Conservation (phyloP, 306 rosid genomes). For the Morella rubra region DNA sequence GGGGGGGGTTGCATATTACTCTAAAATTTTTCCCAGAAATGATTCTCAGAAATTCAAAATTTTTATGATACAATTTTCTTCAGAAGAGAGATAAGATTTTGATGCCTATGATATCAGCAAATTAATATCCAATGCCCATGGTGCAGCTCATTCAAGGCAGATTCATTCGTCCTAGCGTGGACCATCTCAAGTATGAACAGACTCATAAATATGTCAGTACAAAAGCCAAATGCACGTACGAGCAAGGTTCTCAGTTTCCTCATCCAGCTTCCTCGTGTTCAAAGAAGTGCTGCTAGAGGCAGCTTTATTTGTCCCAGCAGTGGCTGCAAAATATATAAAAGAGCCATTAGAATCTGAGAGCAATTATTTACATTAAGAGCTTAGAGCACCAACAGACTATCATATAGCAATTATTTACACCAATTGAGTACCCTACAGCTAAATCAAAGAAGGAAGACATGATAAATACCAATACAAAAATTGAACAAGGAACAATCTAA, state of each 20-base stretch:
- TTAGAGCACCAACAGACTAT: neutral
- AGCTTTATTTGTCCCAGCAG: slow-evolving; percentile 77
- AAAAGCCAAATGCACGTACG: slow-evolving; percentile 47
- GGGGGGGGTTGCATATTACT: too few species aligned
- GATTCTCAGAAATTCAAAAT: neutral
- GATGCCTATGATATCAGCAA: neutral
- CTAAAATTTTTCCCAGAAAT: neutral
- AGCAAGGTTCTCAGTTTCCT: slow-evolving; percentile 75
- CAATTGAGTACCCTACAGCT: neutral
- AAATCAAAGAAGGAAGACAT: neutral
- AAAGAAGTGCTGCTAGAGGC: slow-evolving; percentile 80
- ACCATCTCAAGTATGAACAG: neutral
- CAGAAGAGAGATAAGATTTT: neutral
- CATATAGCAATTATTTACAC: neutral
- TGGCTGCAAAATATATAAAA: slow-evolving; percentile 39
- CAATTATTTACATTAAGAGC: neutral
- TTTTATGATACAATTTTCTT: neutral
- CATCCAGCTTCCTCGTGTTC: slow-evolving; percentile 88
- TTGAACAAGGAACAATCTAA: neutral
- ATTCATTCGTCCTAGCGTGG: neutral
- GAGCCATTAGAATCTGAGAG: neutral
- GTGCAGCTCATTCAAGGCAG: neutral
- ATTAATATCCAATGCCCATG: neutral
- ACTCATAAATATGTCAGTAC: neutral
- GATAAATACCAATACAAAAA: neutral